Conservation (phyloP, 2,329 filamentous ascomycete species). For the Colletotrichum spaethianum region DNA sequence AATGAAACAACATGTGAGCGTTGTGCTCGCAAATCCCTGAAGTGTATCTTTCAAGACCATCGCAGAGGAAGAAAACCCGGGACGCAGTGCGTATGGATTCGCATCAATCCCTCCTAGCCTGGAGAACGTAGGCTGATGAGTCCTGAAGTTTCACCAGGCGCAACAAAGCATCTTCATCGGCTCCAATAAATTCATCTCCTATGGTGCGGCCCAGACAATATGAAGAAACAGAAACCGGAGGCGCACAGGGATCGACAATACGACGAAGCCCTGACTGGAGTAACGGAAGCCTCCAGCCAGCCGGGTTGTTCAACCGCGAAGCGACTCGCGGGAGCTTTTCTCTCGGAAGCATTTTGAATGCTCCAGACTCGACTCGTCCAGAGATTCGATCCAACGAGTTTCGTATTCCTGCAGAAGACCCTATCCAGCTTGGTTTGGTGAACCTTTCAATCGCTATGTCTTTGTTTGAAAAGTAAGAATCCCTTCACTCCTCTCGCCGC, state of each 20-base stretch:
- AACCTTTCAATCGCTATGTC: constrained; percentile 27
- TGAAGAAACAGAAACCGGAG: not conserved
- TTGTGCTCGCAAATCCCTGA: constrained; percentile 53
- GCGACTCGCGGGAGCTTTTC: constrained; percentile 53
- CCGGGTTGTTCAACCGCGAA: constrained; percentile 51
- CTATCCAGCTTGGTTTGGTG: constrained; percentile 12
- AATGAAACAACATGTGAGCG: constrained; percentile 51
- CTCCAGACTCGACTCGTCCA: not conserved
- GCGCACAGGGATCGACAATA: not conserved
- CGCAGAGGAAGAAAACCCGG: constrained; percentile 56
- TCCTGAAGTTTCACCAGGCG: constrained; percentile 1
- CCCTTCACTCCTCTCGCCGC: not conserved
- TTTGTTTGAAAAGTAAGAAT: constrained; percentile 26
- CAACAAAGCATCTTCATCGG: not conserved
- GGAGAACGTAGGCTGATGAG: not conserved
- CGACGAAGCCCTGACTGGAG: constrained; percentile 31
- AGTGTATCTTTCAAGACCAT: constrained; percentile 56
- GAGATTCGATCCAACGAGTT: not conserved
- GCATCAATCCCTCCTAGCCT: not conserved
- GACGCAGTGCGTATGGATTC: constrained; percentile 46
- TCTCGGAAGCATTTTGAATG: constrained; percentile 50
- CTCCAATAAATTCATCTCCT: not conserved
- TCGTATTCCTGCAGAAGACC: not conserved
- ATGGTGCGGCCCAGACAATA: not conserved
- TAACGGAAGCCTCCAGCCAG: constrained; percentile 49